These are phyloP conservation scores for Linnemannia zychae DNA, from an alignment of 192 early-diverging fungal genomes.

Conservation along the genomic window DNA sequence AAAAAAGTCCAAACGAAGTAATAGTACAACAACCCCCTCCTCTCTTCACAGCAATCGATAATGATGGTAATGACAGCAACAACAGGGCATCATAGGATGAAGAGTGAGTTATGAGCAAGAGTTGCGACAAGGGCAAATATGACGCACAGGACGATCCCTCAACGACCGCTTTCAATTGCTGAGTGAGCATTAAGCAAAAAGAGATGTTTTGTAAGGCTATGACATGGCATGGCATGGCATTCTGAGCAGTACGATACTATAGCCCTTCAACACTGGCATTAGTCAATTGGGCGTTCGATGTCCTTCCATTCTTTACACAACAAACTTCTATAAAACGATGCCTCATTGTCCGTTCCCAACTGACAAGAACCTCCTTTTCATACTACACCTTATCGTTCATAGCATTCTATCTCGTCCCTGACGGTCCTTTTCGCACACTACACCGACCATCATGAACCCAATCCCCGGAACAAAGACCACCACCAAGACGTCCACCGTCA, in stretches of 20 bases:
- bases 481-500: conserved; percentile 51
- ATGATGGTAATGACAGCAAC: not conserved
- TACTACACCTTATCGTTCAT: not conserved
- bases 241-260: too few species aligned
- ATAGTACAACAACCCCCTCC: not conserved
- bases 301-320: not conserved
- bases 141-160: not conserved
- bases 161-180: not conserved
- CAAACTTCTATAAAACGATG: not conserved
- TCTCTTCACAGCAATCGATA: not conserved
- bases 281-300: not conserved
- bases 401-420: conserved; percentile 4
- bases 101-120: not conserved
- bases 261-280: not conserved
- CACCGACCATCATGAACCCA: conserved; percentile 28
- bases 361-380: not conserved
- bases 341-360: conserved; percentile 1
- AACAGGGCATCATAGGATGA: not conserved
- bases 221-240: too few species aligned
- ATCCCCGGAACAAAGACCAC: conserved; percentile 53
- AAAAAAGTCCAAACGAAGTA: too few species aligned
- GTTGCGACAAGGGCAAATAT: not conserved
- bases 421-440: not conserved
- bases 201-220: not conserved
- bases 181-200: not conserved